Evolutionary conservation across 106 monocot species (phyloP).

Genomic region (Dioscorea dumetorum): DNA sequence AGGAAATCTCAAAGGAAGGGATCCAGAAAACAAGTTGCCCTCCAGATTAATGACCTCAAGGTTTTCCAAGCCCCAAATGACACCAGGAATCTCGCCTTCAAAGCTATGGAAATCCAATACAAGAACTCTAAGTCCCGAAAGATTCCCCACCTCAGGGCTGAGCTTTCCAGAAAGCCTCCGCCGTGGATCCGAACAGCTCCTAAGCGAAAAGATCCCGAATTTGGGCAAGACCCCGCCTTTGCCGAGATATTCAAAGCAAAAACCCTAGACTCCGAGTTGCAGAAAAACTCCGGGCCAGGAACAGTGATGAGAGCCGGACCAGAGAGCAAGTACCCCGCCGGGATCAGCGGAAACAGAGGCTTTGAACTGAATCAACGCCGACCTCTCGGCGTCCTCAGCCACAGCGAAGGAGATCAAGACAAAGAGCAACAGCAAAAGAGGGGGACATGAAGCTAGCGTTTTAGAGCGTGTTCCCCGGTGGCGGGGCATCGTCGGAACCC

Average conservation of each 20-base stretch:
- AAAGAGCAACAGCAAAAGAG: background rate
- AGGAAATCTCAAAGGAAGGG: constrained; percentile 37
- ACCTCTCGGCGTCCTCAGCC: constrained; percentile 1
- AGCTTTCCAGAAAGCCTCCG: constrained; percentile 31
- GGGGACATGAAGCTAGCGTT: background rate
- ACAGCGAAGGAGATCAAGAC: background rate
- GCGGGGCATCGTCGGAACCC: constrained; percentile 8
- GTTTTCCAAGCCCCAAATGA: constrained; percentile 38
- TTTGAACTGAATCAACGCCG: constrained; percentile 35
- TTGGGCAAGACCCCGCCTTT: constrained; percentile 9
- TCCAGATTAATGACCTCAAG: constrained; percentile 36
- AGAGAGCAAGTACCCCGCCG: constrained; percentile 24
- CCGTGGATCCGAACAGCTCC: constrained; percentile 15
- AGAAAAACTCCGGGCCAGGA: constrained; percentile 43
- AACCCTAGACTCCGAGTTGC: constrained; percentile 32
- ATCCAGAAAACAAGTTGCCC: constrained; percentile 40
- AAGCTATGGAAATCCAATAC: constrained; percentile 32
- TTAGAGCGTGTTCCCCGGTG: background rate
- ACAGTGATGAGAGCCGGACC: constrained; percentile 36
- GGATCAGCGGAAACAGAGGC: constrained; percentile 36
- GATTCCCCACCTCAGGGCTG: constrained; percentile 10
- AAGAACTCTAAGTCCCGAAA: constrained; percentile 29
- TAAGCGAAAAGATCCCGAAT: constrained; percentile 13
- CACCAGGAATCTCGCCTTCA: constrained; percentile 33
- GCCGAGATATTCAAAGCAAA: constrained; percentile 29